These are phyloP conservation scores for Xylariaceae sp. DNA, from an alignment of 2,329 filamentous ascomycete genomes.

Conservation along the genomic window DNA sequence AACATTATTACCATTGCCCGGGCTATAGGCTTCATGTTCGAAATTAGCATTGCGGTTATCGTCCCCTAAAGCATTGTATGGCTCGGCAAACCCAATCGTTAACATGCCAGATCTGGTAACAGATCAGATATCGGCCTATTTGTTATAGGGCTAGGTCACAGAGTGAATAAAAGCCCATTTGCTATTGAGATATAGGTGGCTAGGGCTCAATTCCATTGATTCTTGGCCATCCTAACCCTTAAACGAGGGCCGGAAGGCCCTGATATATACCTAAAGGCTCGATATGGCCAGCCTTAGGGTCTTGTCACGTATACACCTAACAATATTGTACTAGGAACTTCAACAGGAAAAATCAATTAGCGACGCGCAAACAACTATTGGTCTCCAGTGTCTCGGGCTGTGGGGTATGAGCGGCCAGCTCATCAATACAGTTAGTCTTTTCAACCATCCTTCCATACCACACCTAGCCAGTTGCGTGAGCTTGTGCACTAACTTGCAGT, in stretches of 20 bases:
- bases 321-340: conserved; percentile 6
- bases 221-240: too few species aligned
- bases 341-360: conserved; percentile 19
- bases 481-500: not conserved
- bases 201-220: too few species aligned
- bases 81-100: conserved; percentile 40
- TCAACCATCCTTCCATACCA: not conserved
- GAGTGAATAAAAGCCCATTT: too few species aligned
- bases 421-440: conserved; percentile 47
- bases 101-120: conserved; percentile 28
- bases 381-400: conserved; percentile 46
- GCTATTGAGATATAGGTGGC: too few species aligned
- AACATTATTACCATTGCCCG: conserved; percentile 53
- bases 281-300: too few species aligned
- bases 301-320: too few species aligned
- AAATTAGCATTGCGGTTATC: conserved; percentile 58
- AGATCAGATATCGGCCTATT: conserved; percentile 26
- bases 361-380: conserved; percentile 36
- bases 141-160: too few species aligned
- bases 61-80: conserved; percentile 56
- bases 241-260: too few species aligned
- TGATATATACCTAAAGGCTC: too few species aligned
- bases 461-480: not conserved
- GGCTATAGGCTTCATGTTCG: conserved; percentile 55
- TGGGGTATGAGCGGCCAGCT: conserved; percentile 51